phyloP scores from a whole-genome alignment of 1,139 yeast genomes.

The Taphrina betulina region DNA sequence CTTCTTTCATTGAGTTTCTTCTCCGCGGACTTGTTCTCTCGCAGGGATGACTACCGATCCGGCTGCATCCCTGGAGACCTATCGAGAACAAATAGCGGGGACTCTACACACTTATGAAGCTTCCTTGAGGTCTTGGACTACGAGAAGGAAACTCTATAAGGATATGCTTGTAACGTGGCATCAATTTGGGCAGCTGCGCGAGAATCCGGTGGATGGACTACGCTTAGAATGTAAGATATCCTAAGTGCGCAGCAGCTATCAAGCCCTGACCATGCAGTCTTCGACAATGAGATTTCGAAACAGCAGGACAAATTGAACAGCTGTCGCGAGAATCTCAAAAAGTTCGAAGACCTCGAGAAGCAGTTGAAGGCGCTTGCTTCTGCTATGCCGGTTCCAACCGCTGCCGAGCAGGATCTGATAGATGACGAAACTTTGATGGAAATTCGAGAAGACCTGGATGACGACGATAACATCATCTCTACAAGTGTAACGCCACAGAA shows the following conservation, averaged over 20 bases:
- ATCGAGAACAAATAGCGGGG: constrained; percentile 3
- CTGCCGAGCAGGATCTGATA: background rate
- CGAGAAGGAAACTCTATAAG: background rate
- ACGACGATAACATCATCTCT: constrained; percentile 10
- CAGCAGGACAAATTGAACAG: constrained; percentile 2
- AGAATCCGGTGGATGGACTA: constrained; percentile 20
- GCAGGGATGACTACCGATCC: background rate
- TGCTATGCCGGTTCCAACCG: background rate
- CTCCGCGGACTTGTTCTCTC: too few relatives aligned
- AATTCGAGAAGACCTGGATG: constrained; percentile 29
- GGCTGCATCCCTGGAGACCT: constrained; percentile 4
- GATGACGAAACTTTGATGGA: constrained; percentile 14
- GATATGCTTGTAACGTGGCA: constrained; percentile 6
- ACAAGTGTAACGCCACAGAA: constrained; percentile 18
- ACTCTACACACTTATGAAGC: constrained; percentile 3
- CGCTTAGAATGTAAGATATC: constrained; percentile 15
- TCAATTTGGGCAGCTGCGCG: constrained; percentile 8
- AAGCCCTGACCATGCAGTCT: constrained; percentile 10
- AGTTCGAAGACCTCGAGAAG: constrained; percentile 15
- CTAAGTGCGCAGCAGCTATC: background rate
- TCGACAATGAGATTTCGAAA: constrained; percentile 2
- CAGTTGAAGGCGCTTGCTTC: constrained; percentile 17
- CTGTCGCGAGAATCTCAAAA: constrained; percentile 8
- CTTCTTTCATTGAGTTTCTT: too few relatives aligned
- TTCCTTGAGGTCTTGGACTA: constrained; percentile 5